A percentile compares a stretch with the other conserved stretches of the same genome.
Conservation (phyloP, 352 stramenopile genomes). For the Globisporangium megalacanthum region DNA sequence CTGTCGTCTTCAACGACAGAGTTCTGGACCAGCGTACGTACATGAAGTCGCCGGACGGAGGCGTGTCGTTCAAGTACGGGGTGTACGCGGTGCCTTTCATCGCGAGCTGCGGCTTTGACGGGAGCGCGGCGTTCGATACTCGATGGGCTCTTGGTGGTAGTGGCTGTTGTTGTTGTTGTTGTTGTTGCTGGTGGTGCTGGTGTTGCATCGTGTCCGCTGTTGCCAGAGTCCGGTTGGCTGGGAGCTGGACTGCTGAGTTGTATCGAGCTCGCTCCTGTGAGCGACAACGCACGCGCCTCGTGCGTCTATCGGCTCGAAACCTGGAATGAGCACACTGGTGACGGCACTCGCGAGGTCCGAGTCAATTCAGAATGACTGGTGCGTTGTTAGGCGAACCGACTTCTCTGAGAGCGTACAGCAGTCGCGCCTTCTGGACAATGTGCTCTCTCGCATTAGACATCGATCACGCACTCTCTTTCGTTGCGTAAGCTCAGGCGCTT, state of each 20-base stretch:
- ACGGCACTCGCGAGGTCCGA: too few species aligned
- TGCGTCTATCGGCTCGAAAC: neutral
- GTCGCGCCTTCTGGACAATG: too few species aligned
- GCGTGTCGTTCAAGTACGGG: slow-evolving; percentile 9
- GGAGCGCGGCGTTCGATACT: slow-evolving; percentile 1
- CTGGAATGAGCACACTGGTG: neutral
- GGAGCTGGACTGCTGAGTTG: neutral
- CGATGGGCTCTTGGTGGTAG: neutral
- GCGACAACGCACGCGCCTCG: neutral
- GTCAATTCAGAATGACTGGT: too few species aligned
- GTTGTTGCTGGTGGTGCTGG: neutral
- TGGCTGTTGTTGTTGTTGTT: neutral
- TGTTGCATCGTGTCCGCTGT: neutral
- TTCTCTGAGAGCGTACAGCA: too few species aligned
- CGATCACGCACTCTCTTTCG: too few species aligned
- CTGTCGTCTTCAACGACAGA: neutral
- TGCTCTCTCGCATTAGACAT: too few species aligned
- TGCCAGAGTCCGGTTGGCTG: neutral
- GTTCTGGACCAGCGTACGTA: slow-evolving; percentile 2
- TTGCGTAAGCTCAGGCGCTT: too few species aligned
- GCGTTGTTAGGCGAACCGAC: too few species aligned
- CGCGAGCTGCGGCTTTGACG: slow-evolving; percentile 1
- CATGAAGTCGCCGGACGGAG: slow-evolving; percentile 9
- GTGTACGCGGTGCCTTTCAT: slow-evolving; percentile 6
- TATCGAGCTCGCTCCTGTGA: neutral